Conservation (phyloP, 352 stramenopile species). For the Pythium periplocum region DNA sequence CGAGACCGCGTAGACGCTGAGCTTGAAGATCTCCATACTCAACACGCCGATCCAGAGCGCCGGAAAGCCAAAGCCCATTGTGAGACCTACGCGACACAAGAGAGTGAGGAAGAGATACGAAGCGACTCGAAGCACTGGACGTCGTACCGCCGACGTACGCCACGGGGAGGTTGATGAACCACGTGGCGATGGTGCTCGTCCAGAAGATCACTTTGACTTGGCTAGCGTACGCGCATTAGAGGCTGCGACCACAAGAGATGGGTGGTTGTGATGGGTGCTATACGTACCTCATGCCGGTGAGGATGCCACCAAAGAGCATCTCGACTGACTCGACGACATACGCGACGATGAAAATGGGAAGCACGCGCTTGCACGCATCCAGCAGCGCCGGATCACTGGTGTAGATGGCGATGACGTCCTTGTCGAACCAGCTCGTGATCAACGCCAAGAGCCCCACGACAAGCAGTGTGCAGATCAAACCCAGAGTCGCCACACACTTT, state of each 20-base stretch:
- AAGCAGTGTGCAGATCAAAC: conserved; percentile 44
- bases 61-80: conserved; percentile 46
- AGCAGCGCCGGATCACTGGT: conserved; percentile 50
- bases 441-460: conserved; percentile 45
- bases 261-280: too few relatives aligned
- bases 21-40: conserved; percentile 66
- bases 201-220: conserved; percentile 61
- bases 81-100: conserved; percentile 21
- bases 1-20: conserved; percentile 35
- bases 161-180: conserved; percentile 59
- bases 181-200: conserved; percentile 57
- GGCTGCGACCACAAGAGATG: too few relatives aligned
- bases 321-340: conserved; percentile 64
- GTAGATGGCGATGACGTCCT: conserved; percentile 49
- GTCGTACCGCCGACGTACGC: conserved; percentile 40
- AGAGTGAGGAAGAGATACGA: too few relatives aligned
- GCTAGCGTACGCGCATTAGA: conserved; percentile 9
- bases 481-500: conserved; percentile 44
- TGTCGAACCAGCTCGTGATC: conserved; percentile 37
- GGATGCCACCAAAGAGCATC: conserved; percentile 44
- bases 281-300: conserved; percentile 65
- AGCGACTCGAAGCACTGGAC: too few relatives aligned
- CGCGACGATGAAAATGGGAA: conserved; percentile 53
- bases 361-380: conserved; percentile 35
- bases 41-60: conserved; percentile 59